Evolutionary conservation across 495 filamentous ascomycete species (phyloP), one percentile per base, ranked within the genome.

Genomic region (Niebla homalea): DNA sequence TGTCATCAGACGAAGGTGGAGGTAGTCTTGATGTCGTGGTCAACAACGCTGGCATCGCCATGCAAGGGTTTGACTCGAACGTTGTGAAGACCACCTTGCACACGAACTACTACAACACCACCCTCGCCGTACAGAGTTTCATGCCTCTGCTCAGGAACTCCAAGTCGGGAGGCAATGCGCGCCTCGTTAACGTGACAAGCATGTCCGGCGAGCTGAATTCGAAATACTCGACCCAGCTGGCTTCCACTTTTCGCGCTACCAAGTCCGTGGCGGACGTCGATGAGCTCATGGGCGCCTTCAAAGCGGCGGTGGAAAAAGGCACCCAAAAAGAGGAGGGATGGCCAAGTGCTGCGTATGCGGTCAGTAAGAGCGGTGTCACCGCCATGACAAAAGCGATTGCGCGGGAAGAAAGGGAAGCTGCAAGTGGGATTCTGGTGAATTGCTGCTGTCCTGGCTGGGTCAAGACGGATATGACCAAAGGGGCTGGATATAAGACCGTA

Each of bases 401-500:
- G 35, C 8, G 16, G 25, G 60, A 69, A 43, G 65, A 67, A 57
- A 55, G 42, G 47, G 43, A 53, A 53, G 57, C 54, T 44, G 61
- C 58, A 4, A 55, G 59, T 1, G 59, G 56, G 7, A 55, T 70
- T 12, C 52, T 74, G 53, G 57, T 76, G n/a, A 75, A 77, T 54
- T 60, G 61, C 16, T 76, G 71, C 54, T 76, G 73, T 64, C 74
- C 73, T 0, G 73, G 73, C 7, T 74, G 60, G 53, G 73, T 75
- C 19, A 60, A 60, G 36, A 76, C 73, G 40, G 73, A 76, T 57
- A 74, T 77, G 73, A 73, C 72, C 22, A 68, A 59, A 51, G 68
- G 69, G 0, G 54, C 54, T 10, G 70, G 70, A 10, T 21, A 44
- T 11, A 71, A 67, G 64, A 71, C 60, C 25, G 59, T 62, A 36